These are phyloP conservation scores for Quercus bicolor DNA, from an alignment of 306 rosid species.

Conservation along the genomic window DNA sequence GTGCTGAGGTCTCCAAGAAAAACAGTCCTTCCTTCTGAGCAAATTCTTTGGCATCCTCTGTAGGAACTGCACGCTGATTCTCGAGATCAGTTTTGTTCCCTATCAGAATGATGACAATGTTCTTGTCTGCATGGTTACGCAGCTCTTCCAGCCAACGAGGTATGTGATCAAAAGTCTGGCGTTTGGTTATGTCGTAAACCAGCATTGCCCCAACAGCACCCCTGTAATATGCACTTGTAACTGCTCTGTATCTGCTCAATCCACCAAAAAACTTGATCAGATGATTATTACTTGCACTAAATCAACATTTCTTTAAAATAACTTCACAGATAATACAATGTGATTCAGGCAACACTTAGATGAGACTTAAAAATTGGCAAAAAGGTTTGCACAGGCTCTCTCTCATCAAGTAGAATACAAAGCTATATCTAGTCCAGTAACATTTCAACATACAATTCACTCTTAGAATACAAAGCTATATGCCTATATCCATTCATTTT, in stretches of 20 bases:
- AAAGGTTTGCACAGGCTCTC: not conserved
- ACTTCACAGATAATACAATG: not conserved
- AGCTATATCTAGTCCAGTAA: no score
- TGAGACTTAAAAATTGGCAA: not conserved
- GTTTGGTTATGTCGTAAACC: slow-evolving; percentile 85
- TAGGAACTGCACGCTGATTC: slow-evolving; percentile 76
- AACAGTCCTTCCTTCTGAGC: slow-evolving; percentile 93
- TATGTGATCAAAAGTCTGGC: slow-evolving; percentile 86
- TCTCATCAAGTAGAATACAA: not conserved
- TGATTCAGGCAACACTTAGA: not conserved
- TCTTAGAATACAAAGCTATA: not conserved
- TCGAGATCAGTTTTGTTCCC: slow-evolving; percentile 91
- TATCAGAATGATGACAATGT: slow-evolving; percentile 80
- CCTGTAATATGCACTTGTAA: slow-evolving; percentile 95
- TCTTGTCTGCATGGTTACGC: slow-evolving; percentile 93
- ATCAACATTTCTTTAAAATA: not conserved
- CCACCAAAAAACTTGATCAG: slow-evolving; percentile 2
- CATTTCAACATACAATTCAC: no score
- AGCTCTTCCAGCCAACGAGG: slow-evolving; percentile 98
- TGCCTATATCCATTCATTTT: no score
- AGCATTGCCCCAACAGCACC: slow-evolving; percentile 99
- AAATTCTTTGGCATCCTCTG: slow-evolving; percentile 86
- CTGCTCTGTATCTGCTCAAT: slow-evolving; percentile 80
- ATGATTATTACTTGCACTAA: not conserved
- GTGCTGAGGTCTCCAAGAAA: slow-evolving; percentile 90